Evolutionary conservation across 2,329 filamentous ascomycete genomes (phyloP).

Genomic region (Lachnellula subtilissima): DNA sequence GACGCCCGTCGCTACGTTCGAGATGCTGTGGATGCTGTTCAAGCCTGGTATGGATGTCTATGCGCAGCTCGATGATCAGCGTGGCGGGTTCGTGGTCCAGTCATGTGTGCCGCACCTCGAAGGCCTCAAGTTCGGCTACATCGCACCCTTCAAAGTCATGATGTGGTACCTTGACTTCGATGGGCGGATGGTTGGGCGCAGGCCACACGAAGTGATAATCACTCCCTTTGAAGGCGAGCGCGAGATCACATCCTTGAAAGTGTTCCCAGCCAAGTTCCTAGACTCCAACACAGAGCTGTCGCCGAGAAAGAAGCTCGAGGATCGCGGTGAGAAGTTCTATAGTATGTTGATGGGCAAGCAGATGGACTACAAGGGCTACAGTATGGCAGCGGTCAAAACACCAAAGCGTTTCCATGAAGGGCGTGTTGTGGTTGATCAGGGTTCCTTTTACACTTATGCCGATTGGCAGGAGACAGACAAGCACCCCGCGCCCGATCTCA

Average conservation of each 20-base stretch:
- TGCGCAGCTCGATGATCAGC: constrained; percentile 16
- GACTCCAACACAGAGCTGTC: constrained; percentile 11
- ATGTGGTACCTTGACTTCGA: constrained; percentile 32
- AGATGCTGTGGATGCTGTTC: constrained; percentile 25
- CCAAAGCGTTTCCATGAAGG: constrained; percentile 21
- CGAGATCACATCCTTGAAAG: constrained; percentile 26
- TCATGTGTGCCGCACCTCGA: constrained; percentile 8
- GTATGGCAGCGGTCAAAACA: constrained; percentile 17
- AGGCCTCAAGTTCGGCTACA: constrained; percentile 10
- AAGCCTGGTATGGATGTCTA: constrained; percentile 24
- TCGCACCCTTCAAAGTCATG: constrained; percentile 18
- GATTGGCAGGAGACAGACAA: constrained; percentile 17
- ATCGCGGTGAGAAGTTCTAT: constrained; percentile 23
- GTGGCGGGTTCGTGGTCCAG: constrained; percentile 18
- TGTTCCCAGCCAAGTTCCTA: constrained; percentile 23
- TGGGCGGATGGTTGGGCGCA: constrained; percentile 24
- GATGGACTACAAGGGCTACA: constrained; percentile 23
- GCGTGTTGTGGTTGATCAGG: constrained; percentile 19
- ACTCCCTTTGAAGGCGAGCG: constrained; percentile 26
- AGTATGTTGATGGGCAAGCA: constrained; percentile 20
- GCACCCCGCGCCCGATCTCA: constrained; percentile 15
- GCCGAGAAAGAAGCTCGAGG: constrained; percentile 16
- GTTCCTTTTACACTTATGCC: constrained; percentile 19
- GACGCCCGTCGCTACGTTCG: constrained; percentile 20
- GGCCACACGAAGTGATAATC: constrained; percentile 22